Evolutionary conservation across 1,284 basidiomycete species (phyloP), one percentile per base, ranked within the genome.

Genomic region (Papiliotrema laurentii): DNA sequence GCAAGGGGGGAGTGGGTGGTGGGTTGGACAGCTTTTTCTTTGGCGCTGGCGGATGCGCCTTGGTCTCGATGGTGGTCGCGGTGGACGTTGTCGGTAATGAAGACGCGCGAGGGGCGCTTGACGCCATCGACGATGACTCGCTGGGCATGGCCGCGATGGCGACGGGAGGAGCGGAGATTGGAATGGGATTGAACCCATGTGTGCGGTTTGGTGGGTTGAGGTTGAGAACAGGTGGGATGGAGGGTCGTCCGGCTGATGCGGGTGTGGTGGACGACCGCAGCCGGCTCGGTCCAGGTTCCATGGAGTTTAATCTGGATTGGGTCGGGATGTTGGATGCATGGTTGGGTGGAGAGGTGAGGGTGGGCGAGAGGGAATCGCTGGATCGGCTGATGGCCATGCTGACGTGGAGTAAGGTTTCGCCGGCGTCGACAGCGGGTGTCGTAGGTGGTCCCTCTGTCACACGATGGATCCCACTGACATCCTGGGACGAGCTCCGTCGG

Each of bases 21-120:
- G n/a, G n/a, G 11, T 43, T 37, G 6, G 49, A 46, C 18, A 30
- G 22, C 44, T 51, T 51, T 19, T 51, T 51, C 6, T 22, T 21
- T 14, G 49, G 49, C 13, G 14, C 26, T 14, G 49, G 43, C 13
- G 47, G 47, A 11, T 25, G 36, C 19, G 21, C 18, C n/a, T 21
- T 16, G 7, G 16, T 43, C 37, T 14, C 24, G 19, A 19, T 25
- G n/a, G 19, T 16, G 41, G 43, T 13, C 5, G 26, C 7, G 28
- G 11, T 13, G 7, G 19, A 31, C n/a, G 41, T 33, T 19, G 41
- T 39, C n/a, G 48, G 43, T n/a, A 45, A 27, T 7, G 48, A 45
- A 11, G 24, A 22, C 24, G 48, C 6, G 33, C 33, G 18, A 16
- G 28, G 22, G 19, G 5, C 16, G 16, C 5, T 7, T 11, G 43